Percentiles rank a stretch among this genome's conserved stretches.
Evolutionary conservation across 768 basidiomycete species (phyloP).

Genomic region (Pluteus cervinus): DNA sequence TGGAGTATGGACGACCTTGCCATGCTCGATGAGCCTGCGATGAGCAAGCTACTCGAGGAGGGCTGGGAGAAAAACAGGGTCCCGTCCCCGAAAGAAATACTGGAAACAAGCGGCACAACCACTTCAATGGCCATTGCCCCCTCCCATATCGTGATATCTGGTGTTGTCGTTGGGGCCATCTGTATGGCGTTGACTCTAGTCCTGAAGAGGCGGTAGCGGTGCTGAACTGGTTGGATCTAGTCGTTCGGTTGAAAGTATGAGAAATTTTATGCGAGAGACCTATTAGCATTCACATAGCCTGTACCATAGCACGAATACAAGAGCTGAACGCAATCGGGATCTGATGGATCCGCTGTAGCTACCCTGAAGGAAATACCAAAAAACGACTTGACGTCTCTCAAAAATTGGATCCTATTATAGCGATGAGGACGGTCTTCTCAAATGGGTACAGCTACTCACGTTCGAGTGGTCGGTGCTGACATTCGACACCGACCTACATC

Average conservation of each 20-base stretch:
- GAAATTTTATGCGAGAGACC: constrained; percentile 67
- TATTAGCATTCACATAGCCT: constrained; percentile 86
- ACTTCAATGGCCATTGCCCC: constrained; percentile 10
- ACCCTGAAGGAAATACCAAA: constrained; percentile 96
- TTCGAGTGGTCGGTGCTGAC: constrained; percentile 75
- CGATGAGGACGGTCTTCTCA: background rate
- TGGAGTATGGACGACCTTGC: constrained; percentile 86
- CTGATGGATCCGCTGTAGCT: constrained; percentile 47
- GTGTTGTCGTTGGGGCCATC: constrained; percentile 38
- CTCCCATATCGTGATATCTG: constrained; percentile 25
- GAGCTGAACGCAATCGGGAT: constrained; percentile 51
- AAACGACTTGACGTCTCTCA: constrained; percentile 74
- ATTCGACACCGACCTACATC: constrained; percentile 90
- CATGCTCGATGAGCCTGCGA: constrained; percentile 56
- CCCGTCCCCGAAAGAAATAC: constrained; percentile 35
- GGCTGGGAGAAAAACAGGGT: constrained; percentile 76
- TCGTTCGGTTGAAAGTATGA: too few species aligned
- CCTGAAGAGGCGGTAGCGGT: too few species aligned
- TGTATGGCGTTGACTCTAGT: constrained; percentile 15
- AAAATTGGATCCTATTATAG: constrained; percentile 76
- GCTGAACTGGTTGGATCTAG: too few species aligned
- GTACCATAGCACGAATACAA: constrained; percentile 88
- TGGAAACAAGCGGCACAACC: background rate
- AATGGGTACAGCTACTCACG: constrained; percentile 44
- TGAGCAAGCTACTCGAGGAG: constrained; percentile 63